Evolutionary conservation across 352 stramenopile genomes (phyloP).

Genomic region (Pythium volutum): DNA sequence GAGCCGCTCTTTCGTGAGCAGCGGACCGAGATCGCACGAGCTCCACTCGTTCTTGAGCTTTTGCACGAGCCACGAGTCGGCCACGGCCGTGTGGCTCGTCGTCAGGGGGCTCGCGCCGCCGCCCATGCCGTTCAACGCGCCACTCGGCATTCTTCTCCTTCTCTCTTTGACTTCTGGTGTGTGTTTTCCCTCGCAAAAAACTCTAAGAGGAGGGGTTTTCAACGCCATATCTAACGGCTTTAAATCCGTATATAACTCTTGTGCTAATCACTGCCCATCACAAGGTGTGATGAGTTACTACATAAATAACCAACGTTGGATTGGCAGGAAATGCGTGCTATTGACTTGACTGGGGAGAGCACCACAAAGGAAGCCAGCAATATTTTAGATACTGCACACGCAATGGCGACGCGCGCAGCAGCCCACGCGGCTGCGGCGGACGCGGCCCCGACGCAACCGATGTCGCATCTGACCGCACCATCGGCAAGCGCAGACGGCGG

Average conservation of each 20-base stretch:
- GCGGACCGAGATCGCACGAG: slow-evolving; percentile 55
- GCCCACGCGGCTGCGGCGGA: slow-evolving; percentile 8
- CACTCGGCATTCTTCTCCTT: slow-evolving; percentile 1
- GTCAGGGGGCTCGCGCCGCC: slow-evolving; percentile 13
- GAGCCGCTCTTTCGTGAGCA: slow-evolving; percentile 61
- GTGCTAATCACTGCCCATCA: neutral
- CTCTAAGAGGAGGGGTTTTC: neutral
- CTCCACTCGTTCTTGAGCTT: slow-evolving; percentile 79
- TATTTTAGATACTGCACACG: neutral
- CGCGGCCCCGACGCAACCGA: neutral
- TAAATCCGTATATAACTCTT: neutral
- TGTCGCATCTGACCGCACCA: neutral
- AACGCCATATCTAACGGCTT: neutral
- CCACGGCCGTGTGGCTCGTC: neutral
- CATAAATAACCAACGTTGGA: slow-evolving; percentile 10
- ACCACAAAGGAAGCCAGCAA: neutral
- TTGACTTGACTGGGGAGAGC: neutral
- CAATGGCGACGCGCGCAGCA: slow-evolving; percentile 14
- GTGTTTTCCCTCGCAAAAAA: neutral
- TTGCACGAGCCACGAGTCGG: slow-evolving; percentile 67
- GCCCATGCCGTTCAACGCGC: slow-evolving; percentile 2
- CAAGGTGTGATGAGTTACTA: neutral
- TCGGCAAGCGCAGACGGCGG: neutral
- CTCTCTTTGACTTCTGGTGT: neutral
- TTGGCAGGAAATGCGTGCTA: neutral